Conservation (phyloP, 345 rosid species). For the Syzygium grande region DNA sequence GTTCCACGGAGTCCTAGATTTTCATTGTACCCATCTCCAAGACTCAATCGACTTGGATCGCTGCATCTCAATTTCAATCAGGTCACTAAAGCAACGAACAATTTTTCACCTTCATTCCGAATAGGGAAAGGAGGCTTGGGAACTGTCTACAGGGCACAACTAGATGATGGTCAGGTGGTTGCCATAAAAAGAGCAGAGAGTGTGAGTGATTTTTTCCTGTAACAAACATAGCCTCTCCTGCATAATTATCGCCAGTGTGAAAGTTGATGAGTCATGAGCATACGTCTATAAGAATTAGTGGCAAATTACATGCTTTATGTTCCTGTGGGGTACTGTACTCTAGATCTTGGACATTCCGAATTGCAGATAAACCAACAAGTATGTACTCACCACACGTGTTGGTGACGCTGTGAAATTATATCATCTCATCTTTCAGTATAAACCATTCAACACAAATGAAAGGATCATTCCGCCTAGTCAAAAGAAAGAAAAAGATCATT, state of each 20-base stretch:
- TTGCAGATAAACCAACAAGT: not conserved
- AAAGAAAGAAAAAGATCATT: not conserved
- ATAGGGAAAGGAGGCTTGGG: constrained; percentile 96
- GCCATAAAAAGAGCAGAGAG: constrained; percentile 94
- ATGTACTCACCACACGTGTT: not conserved
- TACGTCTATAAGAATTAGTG: not conserved
- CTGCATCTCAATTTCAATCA: constrained; percentile 58
- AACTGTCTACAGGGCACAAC: constrained; percentile 61
- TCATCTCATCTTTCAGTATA: not conserved
- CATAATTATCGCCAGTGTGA: not conserved
- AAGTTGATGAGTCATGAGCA: not conserved
- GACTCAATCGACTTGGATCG: constrained; percentile 60
- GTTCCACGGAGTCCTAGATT: constrained; percentile 82
- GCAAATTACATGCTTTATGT: not conserved
- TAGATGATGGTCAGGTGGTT: constrained; percentile 66
- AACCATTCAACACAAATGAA: not conserved
- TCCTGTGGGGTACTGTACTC: not conserved
- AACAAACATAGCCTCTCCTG: not conserved
- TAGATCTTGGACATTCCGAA: not conserved
- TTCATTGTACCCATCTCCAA: constrained; percentile 70
- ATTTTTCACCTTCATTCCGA: constrained; percentile 45
- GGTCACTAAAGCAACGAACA: constrained; percentile 51
- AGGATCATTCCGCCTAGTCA: not conserved
- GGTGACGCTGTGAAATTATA: not conserved
- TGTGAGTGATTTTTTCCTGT: constrained; percentile 25